Evolutionary conservation across 192 early-diverging fungal genomes (phyloP).

Genomic region (Coemansia sp.): DNA sequence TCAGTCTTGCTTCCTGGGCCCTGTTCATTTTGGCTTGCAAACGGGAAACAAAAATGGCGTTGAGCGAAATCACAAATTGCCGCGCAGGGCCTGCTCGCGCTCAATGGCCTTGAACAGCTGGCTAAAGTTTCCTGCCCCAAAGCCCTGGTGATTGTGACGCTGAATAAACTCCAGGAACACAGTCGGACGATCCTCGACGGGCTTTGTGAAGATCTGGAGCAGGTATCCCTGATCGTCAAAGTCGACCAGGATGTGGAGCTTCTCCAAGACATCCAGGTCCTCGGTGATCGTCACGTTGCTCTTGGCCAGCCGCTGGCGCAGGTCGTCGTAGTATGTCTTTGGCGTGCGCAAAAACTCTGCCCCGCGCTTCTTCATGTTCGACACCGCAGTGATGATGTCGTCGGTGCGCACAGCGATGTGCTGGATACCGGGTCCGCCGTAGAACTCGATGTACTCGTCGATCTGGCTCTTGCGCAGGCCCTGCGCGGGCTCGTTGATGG

Average conservation of each 20-base stretch:
- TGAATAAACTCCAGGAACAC: slow-evolving; percentile 98
- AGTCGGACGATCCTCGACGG: slow-evolving; percentile 92
- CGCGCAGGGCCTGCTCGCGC: slow-evolving; percentile 87
- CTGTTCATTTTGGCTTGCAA: not conserved
- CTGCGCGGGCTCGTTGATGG: slow-evolving; percentile 93
- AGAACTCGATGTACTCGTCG: slow-evolving; percentile 61
- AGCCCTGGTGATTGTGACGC: slow-evolving; percentile 86
- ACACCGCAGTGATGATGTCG: slow-evolving; percentile 81
- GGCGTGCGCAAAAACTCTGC: slow-evolving; percentile 89
- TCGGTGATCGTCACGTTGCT: slow-evolving; percentile 74
- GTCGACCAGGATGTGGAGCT: slow-evolving; percentile 89
- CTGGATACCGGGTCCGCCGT: slow-evolving; percentile 75
- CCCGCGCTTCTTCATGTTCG: slow-evolving; percentile 77
- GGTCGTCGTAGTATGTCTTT: slow-evolving; percentile 80
- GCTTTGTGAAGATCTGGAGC: slow-evolving; percentile 90
- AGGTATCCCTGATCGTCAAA: slow-evolving; percentile 97
- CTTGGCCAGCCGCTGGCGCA: slow-evolving; percentile 68
- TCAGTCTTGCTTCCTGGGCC: not conserved
- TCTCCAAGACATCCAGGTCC: slow-evolving; percentile 76
- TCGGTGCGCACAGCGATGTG: slow-evolving; percentile 92
- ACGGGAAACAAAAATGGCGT: not conserved
- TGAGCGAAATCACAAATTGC: slow-evolving; percentile 59
- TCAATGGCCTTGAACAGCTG: slow-evolving; percentile 95
- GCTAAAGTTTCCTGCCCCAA: slow-evolving; percentile 98
- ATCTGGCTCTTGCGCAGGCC: slow-evolving; percentile 96